Percentiles rank a stretch among this genome's conserved stretches.
phyloP scores from a whole-genome alignment of 352 stramenopile species.

The Pythium pyrilobum region DNA sequence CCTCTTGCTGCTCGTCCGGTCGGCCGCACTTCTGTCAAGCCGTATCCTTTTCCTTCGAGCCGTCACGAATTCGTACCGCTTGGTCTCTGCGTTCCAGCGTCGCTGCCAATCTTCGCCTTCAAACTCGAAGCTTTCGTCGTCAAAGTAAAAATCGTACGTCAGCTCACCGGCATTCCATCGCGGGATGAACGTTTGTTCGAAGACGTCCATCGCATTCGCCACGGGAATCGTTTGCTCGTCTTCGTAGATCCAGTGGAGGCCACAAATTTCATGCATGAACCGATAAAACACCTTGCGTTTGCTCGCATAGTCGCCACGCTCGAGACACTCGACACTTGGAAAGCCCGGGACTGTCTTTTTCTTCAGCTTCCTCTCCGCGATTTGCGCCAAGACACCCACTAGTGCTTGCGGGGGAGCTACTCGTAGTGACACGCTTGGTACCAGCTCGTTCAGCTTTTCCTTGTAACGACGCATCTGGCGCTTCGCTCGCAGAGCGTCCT shows the following conservation, averaged over 20 bases:
- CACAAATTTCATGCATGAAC: slow-evolving; percentile 40
- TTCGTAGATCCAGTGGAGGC: slow-evolving; percentile 44
- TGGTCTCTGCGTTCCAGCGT: slow-evolving; percentile 22
- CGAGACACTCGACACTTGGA: slow-evolving; percentile 23
- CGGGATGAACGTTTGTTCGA: slow-evolving; percentile 35
- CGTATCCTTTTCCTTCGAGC: slow-evolving; percentile 14
- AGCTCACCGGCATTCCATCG: slow-evolving; percentile 41
- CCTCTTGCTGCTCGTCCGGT: neutral
- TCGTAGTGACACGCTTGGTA: slow-evolving; percentile 8
- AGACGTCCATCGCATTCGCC: slow-evolving; percentile 35
- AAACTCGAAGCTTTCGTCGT: slow-evolving; percentile 40
- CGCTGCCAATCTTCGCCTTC: slow-evolving; percentile 31
- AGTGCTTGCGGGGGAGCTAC: neutral
- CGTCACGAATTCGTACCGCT: slow-evolving; percentile 34
- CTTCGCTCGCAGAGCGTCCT: slow-evolving; percentile 36
- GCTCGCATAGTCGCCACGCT: slow-evolving; percentile 25
- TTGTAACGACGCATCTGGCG: slow-evolving; percentile 37
- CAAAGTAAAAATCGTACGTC: slow-evolving; percentile 56
- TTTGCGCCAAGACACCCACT: neutral
- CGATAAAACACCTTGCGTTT: slow-evolving; percentile 46
- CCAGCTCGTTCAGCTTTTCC: slow-evolving; percentile 30
- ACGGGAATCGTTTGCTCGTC: slow-evolving; percentile 37
- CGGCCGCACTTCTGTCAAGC: neutral
- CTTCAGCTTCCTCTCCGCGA: slow-evolving; percentile 9
- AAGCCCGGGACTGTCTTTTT: slow-evolving; percentile 33